phyloP scores from a whole-genome alignment of 306 rosid species.

The Castanea crenata region DNA sequence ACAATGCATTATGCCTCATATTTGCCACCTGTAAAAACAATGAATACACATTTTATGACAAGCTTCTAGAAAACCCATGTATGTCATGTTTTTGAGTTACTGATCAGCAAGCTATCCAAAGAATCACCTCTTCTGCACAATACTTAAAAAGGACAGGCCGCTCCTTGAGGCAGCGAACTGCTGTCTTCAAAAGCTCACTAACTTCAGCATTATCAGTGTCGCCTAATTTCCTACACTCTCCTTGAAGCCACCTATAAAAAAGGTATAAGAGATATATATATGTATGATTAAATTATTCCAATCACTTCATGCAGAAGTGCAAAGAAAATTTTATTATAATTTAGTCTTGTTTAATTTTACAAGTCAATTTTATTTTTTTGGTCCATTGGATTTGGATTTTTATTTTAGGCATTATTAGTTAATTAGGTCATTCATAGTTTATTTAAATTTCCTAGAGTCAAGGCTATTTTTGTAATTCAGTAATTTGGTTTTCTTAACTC shows the following conservation, averaged over 20 bases:
- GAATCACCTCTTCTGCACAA: slow-evolving; percentile 96
- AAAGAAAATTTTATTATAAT: too few species aligned
- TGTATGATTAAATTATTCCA: background rate
- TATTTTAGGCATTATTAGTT: too few species aligned
- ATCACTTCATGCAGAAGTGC: background rate
- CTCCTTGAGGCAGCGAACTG: slow-evolving; percentile 91
- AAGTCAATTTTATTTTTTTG: too few species aligned
- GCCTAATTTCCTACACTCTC: slow-evolving; percentile 84
- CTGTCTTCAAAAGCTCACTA: slow-evolving; percentile 75
- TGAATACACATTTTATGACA: slow-evolving; percentile 14
- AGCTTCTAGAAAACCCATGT: background rate
- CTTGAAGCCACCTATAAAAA: slow-evolving; percentile 94
- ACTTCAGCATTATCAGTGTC: slow-evolving; percentile 95
- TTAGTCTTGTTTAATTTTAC: too few species aligned
- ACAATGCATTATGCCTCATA: slow-evolving; percentile 94
- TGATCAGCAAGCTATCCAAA: slow-evolving; percentile 11
- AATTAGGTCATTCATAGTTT: too few species aligned
- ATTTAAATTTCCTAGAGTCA: too few species aligned
- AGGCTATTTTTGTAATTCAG: too few species aligned
- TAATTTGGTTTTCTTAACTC: too few species aligned
- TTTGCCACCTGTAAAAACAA: slow-evolving; percentile 72
- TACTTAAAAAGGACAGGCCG: slow-evolving; percentile 94
- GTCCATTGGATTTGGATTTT: too few species aligned
- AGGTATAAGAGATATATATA: background rate
- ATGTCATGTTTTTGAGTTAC: background rate